Conservation (phyloP, 257 asterid genomes). For the Forsythia viridissima region DNA sequence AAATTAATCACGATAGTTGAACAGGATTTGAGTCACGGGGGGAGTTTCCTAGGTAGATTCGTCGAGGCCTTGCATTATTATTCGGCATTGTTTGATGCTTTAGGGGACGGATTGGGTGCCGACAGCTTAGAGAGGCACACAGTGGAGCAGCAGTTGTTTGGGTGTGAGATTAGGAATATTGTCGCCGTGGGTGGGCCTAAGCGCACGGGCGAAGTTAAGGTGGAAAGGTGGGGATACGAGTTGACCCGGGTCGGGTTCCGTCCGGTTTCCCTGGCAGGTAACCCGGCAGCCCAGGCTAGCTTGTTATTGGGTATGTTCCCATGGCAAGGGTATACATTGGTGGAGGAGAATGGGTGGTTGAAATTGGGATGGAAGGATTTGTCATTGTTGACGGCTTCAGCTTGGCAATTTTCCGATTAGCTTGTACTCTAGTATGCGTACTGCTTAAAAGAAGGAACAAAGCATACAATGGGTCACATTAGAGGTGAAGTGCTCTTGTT, state of each 20-base stretch:
- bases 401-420: constrained; percentile 77
- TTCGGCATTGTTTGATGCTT: constrained; percentile 82
- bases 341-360: constrained; percentile 48
- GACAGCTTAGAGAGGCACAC: constrained; percentile 83
- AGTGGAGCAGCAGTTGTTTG: constrained; percentile 89
- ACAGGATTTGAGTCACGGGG: constrained; percentile 69
- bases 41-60: constrained; percentile 67
- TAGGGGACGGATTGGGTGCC: constrained; percentile 69
- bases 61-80: constrained; percentile 89
- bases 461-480: background rate
- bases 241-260: constrained; percentile 41
- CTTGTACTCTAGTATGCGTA: no score
- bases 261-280: constrained; percentile 78
- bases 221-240: constrained; percentile 47
- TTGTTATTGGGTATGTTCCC: constrained; percentile 91
- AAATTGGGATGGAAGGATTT: constrained; percentile 68
- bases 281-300: constrained; percentile 77
- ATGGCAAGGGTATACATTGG: constrained; percentile 58
- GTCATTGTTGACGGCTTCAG: constrained; percentile 85
- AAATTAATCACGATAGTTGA: constrained; percentile 77
- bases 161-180: constrained; percentile 51
- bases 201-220: constrained; percentile 43
- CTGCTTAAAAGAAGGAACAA: no score
- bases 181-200: constrained; percentile 55
- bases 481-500: background rate